A percentile compares a stretch with the other conserved stretches of the same genome.
phyloP scores from a whole-genome alignment of 257 asterid species.

The Rehmannia glutinosa region DNA sequence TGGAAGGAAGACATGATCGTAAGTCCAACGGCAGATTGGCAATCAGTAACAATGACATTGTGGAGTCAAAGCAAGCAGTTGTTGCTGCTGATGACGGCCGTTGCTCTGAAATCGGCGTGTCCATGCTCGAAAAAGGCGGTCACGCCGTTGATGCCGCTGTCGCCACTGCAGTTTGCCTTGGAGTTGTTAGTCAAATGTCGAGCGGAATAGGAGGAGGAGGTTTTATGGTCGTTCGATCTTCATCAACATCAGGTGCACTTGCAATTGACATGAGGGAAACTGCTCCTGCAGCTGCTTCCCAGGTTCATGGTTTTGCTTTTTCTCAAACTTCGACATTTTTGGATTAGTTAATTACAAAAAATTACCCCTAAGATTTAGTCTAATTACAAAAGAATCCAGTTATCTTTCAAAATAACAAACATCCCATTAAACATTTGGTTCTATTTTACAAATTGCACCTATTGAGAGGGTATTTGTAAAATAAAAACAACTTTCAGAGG shows the following conservation, averaged over 20 bases:
- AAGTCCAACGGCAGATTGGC: conserved; percentile 9
- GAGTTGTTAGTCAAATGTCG: conserved; percentile 65
- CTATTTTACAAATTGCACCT: no score
- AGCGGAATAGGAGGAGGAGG: conserved; percentile 94
- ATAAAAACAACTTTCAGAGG: no score
- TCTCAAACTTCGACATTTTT: not conserved
- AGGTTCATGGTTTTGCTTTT: conserved; percentile 33
- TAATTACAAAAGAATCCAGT: no score
- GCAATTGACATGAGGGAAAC: conserved; percentile 93
- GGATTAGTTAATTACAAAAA: no score
- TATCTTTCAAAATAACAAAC: no score
- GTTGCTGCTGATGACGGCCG: conserved; percentile 86
- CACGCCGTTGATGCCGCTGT: conserved; percentile 95
- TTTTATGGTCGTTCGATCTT: conserved; percentile 74
- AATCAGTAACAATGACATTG: conserved; percentile 33
- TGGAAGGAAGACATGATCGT: conserved; percentile 14
- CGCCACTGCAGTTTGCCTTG: conserved; percentile 75
- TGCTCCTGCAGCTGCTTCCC: conserved; percentile 78
- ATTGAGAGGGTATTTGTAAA: no score
- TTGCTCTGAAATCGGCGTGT: conserved; percentile 73
- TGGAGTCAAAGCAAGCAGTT: conserved; percentile 59
- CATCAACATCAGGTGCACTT: conserved; percentile 33
- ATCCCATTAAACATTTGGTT: no score
- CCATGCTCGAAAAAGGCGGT: conserved; percentile 62
- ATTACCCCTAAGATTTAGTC: no score